Base-by-base conservation (phyloP, 306 rosid genomes). In the Pachyrhizus erosus region DNA sequence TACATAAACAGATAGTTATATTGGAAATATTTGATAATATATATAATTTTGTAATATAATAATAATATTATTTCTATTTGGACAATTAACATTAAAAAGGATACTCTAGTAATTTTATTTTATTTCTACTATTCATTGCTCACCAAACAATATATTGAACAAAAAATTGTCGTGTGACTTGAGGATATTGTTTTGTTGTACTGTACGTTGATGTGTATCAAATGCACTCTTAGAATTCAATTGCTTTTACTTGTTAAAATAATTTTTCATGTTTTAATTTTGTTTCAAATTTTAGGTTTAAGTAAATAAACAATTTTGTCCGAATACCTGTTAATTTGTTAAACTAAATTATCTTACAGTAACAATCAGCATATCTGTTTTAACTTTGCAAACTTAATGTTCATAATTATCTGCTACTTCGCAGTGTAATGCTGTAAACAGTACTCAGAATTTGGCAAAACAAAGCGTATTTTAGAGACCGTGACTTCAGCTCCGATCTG, bases 401-500 rank as follows among this genome's bases (percentile, higher is more conserved):
- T 70, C 37, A 54, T 80, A 10, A 29, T 71, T 49, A 67, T 73
- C 75, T 67, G 78, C 74, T 62, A 78, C 55, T 67, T 31, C 7
- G 66, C 74, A 3, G 18, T 75, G 49, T 68, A 74, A 70, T 76
- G 37, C 73, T 55, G 74, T 48, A 65, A 64, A 67, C 34, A 26
- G 62, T 71, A 43, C 62, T 39, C 70, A 20, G 65, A 74, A 54
- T 17, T 51, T 37, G 76, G 29, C 43, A 68, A 68, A 68, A 20
- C 66, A 69, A 54, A 54, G 77, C 70, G 31, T 57, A 27, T 70
- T 40, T 55, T 42, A 18, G 77, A 27, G 83, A 72, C 71, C 4
- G 14, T 65, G 78, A 27, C 72, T 52, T 66, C 76, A 39, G 66
- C 77, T 76, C 82, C 69, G 72, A 31, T 77, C 51, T 60, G 80